Evolutionary conservation across 192 early-diverging fungal species (phyloP).

Genomic region (Entrophospora sp.): DNA sequence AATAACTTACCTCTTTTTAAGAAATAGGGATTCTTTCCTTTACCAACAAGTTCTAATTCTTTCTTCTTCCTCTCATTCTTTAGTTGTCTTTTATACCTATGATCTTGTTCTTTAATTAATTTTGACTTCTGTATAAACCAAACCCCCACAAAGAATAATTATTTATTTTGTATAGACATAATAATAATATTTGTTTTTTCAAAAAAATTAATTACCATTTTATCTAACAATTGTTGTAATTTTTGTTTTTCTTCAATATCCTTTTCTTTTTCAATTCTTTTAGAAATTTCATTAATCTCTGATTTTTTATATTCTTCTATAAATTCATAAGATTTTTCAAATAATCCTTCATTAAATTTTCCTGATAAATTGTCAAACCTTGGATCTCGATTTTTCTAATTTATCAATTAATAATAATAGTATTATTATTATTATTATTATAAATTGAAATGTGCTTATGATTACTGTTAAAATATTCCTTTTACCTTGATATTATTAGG

Average conservation of each 20-base stretch:
- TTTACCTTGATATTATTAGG: conserved; percentile 36
- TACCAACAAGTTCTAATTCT: conserved; percentile 68
- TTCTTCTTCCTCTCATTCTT: conserved; percentile 70
- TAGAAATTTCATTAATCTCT: conserved; percentile 64
- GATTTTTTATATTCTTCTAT: conserved; percentile 66
- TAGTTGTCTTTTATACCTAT: conserved; percentile 49
- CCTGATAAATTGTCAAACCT: conserved; percentile 88
- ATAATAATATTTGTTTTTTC: neutral
- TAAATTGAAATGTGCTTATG: neutral
- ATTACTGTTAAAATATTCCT: neutral
- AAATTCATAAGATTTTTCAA: conserved; percentile 87
- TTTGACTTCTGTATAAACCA: conserved; percentile 29
- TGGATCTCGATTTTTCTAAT: conserved; percentile 78
- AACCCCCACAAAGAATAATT: neutral
- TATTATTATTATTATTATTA: neutral
- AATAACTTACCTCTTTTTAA: conserved; percentile 70
- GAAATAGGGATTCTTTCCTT: conserved; percentile 93
- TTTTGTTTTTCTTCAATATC: conserved; percentile 49
- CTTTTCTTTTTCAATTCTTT: conserved; percentile 57
- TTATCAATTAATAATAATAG: neutral
- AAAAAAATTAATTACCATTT: conserved; percentile 46
- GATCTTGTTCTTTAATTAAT: conserved; percentile 38
- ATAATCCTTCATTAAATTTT: conserved; percentile 84
- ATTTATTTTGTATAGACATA: neutral
- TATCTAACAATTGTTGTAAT: conserved; percentile 50